phyloP scores from a whole-genome alignment of 164 flowering plant genomes.

The Aristolochia contorta region DNA sequence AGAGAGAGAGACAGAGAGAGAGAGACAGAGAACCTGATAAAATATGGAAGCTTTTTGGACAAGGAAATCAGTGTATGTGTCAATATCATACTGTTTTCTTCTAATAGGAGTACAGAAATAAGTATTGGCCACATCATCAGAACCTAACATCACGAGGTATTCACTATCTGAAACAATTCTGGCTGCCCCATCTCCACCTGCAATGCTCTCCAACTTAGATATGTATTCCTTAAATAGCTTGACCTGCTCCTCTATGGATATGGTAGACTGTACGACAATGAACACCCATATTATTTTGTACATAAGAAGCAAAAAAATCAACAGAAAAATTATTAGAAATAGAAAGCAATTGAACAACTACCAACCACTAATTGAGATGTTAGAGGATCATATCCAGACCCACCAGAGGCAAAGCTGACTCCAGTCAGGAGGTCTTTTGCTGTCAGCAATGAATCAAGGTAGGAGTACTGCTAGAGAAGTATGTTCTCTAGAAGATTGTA shows the following conservation, averaged over 20 bases:
- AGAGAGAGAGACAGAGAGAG: too few relatives aligned
- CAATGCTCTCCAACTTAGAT: conserved; percentile 2
- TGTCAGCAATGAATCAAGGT: neutral
- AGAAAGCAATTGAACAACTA: neutral
- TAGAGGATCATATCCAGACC: conserved; percentile 4
- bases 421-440: conserved; percentile 9
- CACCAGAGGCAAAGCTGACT: conserved; percentile 10
- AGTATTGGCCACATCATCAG: conserved; percentile 6
- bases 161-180: neutral
- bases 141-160: conserved; percentile 1
- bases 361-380: neutral
- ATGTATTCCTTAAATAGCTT: conserved; percentile 4
- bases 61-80: conserved; percentile 13
- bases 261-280: neutral
- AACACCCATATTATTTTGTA: neutral
- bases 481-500: too few relatives aligned
- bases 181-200: conserved; percentile 5
- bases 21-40: conserved; percentile 1
- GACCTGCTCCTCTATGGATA: neutral
- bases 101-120: conserved; percentile 2
- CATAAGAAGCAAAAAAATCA: neutral
- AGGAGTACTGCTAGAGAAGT: conserved; percentile 9
- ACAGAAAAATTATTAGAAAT: neutral
- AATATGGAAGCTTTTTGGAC: conserved; percentile 6
- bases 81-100: conserved; percentile 8